Percentiles rank a stretch among this genome's conserved stretches.
Conservation (phyloP, 345 rosid genomes). For the Aethionema arabicum region DNA sequence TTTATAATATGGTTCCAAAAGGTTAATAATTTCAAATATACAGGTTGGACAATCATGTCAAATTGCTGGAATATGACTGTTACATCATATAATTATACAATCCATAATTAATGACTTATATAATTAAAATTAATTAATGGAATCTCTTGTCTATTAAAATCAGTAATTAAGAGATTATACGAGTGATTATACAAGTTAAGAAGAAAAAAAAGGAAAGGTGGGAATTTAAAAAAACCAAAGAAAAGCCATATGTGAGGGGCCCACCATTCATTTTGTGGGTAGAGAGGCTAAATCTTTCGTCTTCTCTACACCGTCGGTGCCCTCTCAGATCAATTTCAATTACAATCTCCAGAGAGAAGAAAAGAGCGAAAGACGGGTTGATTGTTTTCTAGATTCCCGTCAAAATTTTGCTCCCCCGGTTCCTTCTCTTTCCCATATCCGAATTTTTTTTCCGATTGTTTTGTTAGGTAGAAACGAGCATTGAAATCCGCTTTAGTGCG, state of each 20-base stretch:
- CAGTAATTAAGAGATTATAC: background rate
- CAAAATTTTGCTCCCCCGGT: slow-evolving; percentile 14
- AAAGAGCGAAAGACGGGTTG: background rate
- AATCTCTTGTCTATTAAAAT: background rate
- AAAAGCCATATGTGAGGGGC: slow-evolving; percentile 27
- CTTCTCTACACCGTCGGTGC: slow-evolving; percentile 33
- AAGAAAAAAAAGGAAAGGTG: slow-evolving; percentile 19
- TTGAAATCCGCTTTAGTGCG: background rate
- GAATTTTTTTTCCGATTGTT: slow-evolving; percentile 12
- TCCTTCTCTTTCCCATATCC: slow-evolving; percentile 23
- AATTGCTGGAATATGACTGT: slow-evolving; percentile 6
- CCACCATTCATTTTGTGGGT: slow-evolving; percentile 26
- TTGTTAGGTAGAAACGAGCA: background rate
- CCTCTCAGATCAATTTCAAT: slow-evolving; percentile 20
- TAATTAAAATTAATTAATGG: background rate
- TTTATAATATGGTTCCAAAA: no score
- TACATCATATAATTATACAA: background rate
- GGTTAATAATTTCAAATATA: slow-evolving; percentile 11
- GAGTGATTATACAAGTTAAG: background rate
- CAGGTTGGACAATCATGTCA: slow-evolving; percentile 20
- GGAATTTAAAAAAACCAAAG: slow-evolving; percentile 28
- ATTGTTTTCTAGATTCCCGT: slow-evolving; percentile 25
- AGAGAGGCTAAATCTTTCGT: slow-evolving; percentile 16
- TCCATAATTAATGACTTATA: background rate
- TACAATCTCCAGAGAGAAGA: background rate